Percentiles rank a stretch among this genome's conserved stretches.
These are phyloP conservation scores for Vaccinium vitisidaea DNA, from an alignment of 148 eudicot species.

Conservation along the genomic window DNA sequence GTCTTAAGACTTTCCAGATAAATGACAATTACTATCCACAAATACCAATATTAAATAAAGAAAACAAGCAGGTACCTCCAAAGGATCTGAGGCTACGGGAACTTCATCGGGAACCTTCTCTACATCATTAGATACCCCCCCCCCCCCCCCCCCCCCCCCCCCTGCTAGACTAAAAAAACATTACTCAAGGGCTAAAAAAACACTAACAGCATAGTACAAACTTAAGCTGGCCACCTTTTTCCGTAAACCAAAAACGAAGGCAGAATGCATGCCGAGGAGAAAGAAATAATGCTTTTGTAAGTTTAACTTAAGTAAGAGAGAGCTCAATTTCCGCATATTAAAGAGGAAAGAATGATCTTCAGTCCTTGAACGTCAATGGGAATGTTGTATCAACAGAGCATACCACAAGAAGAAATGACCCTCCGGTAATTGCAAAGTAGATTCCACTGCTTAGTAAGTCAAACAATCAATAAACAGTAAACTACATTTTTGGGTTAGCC, in stretches of 20 bases:
- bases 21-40: background rate
- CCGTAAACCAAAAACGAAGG: background rate
- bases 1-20: background rate
- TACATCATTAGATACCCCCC: slow-evolving; percentile 33
- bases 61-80: slow-evolving; percentile 57
- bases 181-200: background rate
- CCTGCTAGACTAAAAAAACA: slow-evolving; percentile 15
- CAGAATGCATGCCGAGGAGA: background rate
- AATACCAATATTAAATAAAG: background rate
- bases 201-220: background rate
- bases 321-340: background rate
- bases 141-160: no score
- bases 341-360: background rate
- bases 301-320: background rate
- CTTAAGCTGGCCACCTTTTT: background rate
- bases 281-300: background rate
- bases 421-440: no score
- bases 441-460: background rate
- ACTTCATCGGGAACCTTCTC: slow-evolving; percentile 42
- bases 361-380: no score
- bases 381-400: no score
- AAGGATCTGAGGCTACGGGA: slow-evolving; percentile 71
- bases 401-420: no score
- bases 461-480: background rate
- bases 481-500: no score